Evolutionary conservation across 2,329 filamentous ascomycete species (phyloP), one percentile per base, ranked within the genome.

Genomic region (Fusarium staphyleae): DNA sequence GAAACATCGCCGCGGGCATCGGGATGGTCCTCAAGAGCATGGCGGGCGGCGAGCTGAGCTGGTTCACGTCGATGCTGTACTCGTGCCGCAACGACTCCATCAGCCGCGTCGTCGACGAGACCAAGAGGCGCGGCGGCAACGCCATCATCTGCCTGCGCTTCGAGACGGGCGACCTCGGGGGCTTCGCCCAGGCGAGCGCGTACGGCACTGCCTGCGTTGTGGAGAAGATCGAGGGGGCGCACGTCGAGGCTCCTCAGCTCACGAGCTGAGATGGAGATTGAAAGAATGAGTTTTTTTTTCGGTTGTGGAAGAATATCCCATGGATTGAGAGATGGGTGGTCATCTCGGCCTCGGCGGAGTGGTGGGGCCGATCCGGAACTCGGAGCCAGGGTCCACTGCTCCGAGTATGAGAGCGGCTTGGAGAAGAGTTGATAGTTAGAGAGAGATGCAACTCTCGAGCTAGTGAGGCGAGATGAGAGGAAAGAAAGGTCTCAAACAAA

Each of bases 51-150:
- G 84, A 87, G 72, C 75, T 87, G 34, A 70, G 73, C 24, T 83
- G 81, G 75, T 85, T 85, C 61, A 86, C 84, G 0, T 79, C 77
- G 29, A 75, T 86, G 77, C 76, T 86, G 42, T 85, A 86, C 72
- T 76, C 72, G 15, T 81, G 82, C 40, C 78, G 84, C 41, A 85
- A 85, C 62, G 81, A 84, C 53, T 82, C 83, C n/a, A 78, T 85
- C 62, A 73, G 75, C 45, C 77, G 83, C 16, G 68, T 83, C 30
- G 81, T 86, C 5, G 74, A 78, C 15, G 84, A 86, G 70, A 81
- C 81, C 46, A 81, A 84, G 73, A 71, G 71, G 51, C 76, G 82
- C 29, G 83, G 83, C 2, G 83, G 83, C 6, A 87, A 87, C 66
- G 84, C 84, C 16, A 72, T 86, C 59, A 81, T 87, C 60, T 81